A percentile compares a stretch with the other conserved stretches of the same genome.
These are phyloP conservation scores for Ogataea neopini DNA, from an alignment of 805 yeast species.

Conservation along the genomic window DNA sequence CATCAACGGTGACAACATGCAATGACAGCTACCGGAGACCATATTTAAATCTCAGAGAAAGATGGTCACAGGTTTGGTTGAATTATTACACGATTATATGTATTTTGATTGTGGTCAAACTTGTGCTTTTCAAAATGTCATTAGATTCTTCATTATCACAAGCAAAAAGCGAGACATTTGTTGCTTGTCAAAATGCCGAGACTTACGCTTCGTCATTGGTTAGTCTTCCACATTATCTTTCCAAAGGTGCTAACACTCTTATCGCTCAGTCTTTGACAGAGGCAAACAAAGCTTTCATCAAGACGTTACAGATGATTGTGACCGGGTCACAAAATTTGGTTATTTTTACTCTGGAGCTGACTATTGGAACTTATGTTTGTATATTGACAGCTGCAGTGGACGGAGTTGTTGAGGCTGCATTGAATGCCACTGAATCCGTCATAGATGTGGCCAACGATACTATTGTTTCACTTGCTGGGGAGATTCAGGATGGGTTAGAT, in stretches of 20 bases:
- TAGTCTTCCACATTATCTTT: slow-evolving; percentile 57
- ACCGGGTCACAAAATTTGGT: slow-evolving; percentile 61
- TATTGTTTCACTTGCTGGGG: slow-evolving; percentile 52
- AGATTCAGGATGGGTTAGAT: slow-evolving; percentile 64
- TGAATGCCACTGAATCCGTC: slow-evolving; percentile 68
- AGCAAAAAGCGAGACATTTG: slow-evolving; percentile 40
- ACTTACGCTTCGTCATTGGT: slow-evolving; percentile 33
- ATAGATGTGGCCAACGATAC: slow-evolving; percentile 64
- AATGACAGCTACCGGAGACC: slow-evolving; percentile 27
- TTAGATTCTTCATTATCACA: slow-evolving; percentile 43
- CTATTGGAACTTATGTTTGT: slow-evolving; percentile 87
- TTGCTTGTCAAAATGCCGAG: slow-evolving; percentile 52
- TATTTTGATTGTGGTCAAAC: slow-evolving; percentile 57
- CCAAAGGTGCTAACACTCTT: slow-evolving; percentile 54
- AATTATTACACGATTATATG: slow-evolving; percentile 63
- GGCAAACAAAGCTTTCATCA: slow-evolving; percentile 47
- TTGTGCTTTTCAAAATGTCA: slow-evolving; percentile 55
- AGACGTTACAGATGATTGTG: slow-evolving; percentile 46
- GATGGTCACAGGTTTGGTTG: slow-evolving; percentile 64
- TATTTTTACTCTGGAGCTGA: slow-evolving; percentile 65
- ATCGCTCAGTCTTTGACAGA: slow-evolving; percentile 48
- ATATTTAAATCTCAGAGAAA: slow-evolving; percentile 52
- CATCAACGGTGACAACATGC: slow-evolving; percentile 4
- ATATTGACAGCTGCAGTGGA: slow-evolving; percentile 71
- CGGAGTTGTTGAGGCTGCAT: slow-evolving; percentile 70